Evolutionary conservation across 306 rosid species (phyloP).

Genomic region (Sindora glabra): DNA sequence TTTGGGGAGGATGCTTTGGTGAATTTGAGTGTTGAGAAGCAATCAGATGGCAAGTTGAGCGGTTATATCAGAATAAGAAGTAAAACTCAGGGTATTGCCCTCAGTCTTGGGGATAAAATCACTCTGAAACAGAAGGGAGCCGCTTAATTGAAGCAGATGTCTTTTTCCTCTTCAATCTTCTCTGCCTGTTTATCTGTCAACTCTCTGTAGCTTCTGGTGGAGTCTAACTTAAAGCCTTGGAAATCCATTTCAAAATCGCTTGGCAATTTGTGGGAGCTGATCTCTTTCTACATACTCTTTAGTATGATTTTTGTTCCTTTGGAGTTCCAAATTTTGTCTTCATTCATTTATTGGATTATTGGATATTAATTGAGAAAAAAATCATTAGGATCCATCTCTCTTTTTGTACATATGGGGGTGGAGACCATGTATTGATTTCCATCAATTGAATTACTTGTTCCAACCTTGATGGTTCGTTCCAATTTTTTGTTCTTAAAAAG

Average conservation of each 20-base stretch:
- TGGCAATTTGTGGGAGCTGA: slow-evolving; percentile 32
- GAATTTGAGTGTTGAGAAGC: slow-evolving; percentile 91
- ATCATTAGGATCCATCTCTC: slow-evolving; percentile 21
- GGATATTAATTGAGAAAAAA: slow-evolving; percentile 11
- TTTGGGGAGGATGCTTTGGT: slow-evolving; percentile 98
- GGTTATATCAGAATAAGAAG: slow-evolving; percentile 99
- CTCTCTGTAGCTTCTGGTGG: slow-evolving; percentile 35
- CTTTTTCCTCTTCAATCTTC: slow-evolving; percentile 8
- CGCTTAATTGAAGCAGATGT: slow-evolving; percentile 28
- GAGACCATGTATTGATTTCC: slow-evolving; percentile 25
- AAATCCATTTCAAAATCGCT: slow-evolving; percentile 11
- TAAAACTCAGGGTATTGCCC: slow-evolving; percentile 98
- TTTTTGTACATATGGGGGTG: slow-evolving; percentile 22
- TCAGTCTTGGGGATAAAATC: slow-evolving; percentile 97
- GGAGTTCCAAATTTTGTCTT: slow-evolving; percentile 34
- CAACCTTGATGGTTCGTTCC: too few relatives aligned
- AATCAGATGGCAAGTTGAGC: slow-evolving; percentile 73
- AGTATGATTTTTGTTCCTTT: slow-evolving; percentile 10
- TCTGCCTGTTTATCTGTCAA: slow-evolving; percentile 27
- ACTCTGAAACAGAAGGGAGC: slow-evolving; percentile 96
- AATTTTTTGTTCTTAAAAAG: too few relatives aligned
- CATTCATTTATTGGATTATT: slow-evolving; percentile 32
- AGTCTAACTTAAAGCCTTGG: slow-evolving; percentile 21
- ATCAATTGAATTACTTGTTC: too few relatives aligned
- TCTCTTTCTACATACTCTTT: neutral